Evolutionary conservation across 2,329 filamentous ascomycete genomes (phyloP).

Genomic region (Trichoderma gracile): DNA sequence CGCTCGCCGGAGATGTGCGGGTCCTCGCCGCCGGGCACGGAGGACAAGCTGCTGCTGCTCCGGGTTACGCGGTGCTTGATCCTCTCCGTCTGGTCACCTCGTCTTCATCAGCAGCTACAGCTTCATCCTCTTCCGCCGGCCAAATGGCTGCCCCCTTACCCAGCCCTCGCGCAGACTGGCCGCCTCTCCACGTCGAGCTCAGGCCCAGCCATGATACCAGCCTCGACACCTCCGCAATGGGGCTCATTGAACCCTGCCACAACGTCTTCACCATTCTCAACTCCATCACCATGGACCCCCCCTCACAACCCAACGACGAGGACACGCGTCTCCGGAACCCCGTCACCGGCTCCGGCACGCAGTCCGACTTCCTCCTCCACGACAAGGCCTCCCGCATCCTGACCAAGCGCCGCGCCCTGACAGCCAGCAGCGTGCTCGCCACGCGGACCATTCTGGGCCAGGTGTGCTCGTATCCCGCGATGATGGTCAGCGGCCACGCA

Average conservation of each 20-base stretch:
- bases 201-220: background rate
- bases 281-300: background rate
- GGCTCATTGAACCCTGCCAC: constrained; percentile 8
- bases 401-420: constrained; percentile 22
- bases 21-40: background rate
- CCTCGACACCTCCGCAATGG: background rate
- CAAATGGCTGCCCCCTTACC: background rate
- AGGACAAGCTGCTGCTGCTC: background rate
- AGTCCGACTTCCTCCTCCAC: background rate
- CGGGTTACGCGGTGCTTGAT: background rate
- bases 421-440: constrained; percentile 10
- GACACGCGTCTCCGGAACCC: background rate
- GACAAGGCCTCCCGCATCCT: constrained; percentile 19
- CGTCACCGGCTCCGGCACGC: background rate
- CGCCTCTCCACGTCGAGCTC: background rate
- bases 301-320: background rate
- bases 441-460: constrained; percentile 29
- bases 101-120: background rate
- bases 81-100: background rate
- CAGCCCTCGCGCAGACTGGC: background rate
- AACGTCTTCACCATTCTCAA: background rate
- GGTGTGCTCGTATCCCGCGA: constrained; percentile 28
- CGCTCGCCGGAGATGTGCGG: background rate
- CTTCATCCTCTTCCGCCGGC: background rate
- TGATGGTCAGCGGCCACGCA: constrained; percentile 27